Conservation (phyloP, 23 red algal genomes). For the Gracilaria vermiculophylla region DNA sequence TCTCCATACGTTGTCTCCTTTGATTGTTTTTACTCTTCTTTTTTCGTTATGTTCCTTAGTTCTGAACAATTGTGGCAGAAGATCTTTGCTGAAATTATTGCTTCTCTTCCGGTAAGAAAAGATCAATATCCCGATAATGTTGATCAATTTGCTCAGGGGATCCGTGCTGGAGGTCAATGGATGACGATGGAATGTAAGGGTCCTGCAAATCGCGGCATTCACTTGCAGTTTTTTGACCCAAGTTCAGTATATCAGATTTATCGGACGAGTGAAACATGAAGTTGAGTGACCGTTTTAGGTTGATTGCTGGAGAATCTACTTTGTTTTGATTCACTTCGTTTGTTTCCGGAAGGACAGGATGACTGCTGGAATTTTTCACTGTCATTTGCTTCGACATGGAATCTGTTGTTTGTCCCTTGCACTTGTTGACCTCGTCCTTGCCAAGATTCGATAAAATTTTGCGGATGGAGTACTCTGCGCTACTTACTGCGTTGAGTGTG, state of each 20-base stretch:
- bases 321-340: background rate
- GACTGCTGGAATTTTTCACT: background rate
- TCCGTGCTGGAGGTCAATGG: background rate
- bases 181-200: background rate
- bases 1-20: too few relatives aligned
- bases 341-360: background rate
- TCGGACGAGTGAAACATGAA: background rate
- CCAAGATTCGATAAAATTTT: background rate
- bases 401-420: background rate
- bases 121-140: too few relatives aligned
- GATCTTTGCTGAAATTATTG: too few relatives aligned
- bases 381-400: background rate
- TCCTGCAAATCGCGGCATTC: background rate
- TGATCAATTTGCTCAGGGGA: too few relatives aligned
- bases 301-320: background rate
- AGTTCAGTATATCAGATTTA: background rate
- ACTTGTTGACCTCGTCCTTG: background rate
- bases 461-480: background rate
- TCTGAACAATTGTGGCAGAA: too few relatives aligned
- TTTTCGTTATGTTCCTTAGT: too few relatives aligned
- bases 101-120: too few relatives aligned
- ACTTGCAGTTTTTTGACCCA: background rate
- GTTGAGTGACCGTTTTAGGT: background rate
- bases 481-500: background rate
- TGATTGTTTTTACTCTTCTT: too few relatives aligned